Evolutionary conservation across 352 stramenopile species (phyloP), one percentile per base, ranked within the genome.

Genomic region (Phytophthora syringae): DNA sequence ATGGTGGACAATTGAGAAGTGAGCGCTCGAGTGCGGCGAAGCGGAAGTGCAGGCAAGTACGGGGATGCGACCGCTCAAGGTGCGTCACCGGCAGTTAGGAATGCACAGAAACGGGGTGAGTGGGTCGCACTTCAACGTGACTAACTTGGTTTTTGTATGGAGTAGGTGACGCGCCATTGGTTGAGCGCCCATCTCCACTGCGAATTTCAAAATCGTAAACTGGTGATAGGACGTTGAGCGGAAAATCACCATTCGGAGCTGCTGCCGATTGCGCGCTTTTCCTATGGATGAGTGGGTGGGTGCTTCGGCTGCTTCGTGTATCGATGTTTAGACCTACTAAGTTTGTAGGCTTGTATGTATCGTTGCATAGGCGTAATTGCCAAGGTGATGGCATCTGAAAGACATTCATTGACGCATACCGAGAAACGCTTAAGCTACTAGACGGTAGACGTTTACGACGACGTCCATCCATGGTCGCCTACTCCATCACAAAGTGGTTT

Each of bases 401-500:
- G 27, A 25, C 18, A 32, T 60, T 51, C 39, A 60, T 59, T 59
- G 9, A 5, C n/a, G n/a, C n/a, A n/a, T n/a, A n/a, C n/a, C n/a
- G n/a, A n/a, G n/a, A n/a, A n/a, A n/a, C n/a, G n/a, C n/a, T n/a
- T n/a, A n/a, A n/a, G n/a, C n/a, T n/a, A n/a, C n/a, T n/a, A n/a
- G n/a, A n/a, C n/a, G n/a, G n/a, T n/a, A n/a, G n/a, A n/a, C n/a
- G n/a, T n/a, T n/a, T n/a, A 32, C 5, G 27, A 9, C 27, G 27
- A 10, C 27, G 27, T 32, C 27, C 5, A 32, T n/a, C n/a, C 27
- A 32, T 32, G 27, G 27, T 9, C 39, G 18, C 11, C 44, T 62
- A 75, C 22, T 90, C 81, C 80, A 90, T 92, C 18, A 45, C 58
- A 51, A 92, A 93, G 25, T 77, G 77, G 52, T 78, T 70, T 52